A percentile compares a stretch with the other conserved stretches of the same genome.
phyloP scores from a whole-genome alignment of 495 filamentous ascomycete species.

The Tuber indicum region DNA sequence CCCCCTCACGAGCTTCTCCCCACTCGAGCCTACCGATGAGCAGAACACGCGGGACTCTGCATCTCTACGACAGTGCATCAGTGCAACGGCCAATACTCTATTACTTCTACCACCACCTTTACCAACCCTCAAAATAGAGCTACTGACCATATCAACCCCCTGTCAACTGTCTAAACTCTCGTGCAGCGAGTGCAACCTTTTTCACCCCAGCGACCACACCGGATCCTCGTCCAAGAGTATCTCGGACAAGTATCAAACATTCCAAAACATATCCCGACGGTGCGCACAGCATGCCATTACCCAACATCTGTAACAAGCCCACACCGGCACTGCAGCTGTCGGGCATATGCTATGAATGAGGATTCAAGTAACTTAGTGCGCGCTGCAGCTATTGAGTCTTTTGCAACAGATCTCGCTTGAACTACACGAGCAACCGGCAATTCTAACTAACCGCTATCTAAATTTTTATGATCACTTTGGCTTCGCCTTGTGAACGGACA shows the following conservation, averaged over 20 bases:
- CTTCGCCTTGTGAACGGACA: background rate
- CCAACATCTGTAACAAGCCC: background rate
- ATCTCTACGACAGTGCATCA: background rate
- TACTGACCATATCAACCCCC: background rate
- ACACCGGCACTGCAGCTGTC: background rate
- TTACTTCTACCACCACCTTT: background rate
- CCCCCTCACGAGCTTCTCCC: background rate
- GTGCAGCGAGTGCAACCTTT: background rate
- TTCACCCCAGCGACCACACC: background rate
- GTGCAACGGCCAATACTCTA: background rate
- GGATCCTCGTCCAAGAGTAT: background rate
- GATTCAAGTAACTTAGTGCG: background rate
- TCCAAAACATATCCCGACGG: background rate
- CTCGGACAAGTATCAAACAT: background rate
- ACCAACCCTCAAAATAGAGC: conserved; percentile 3
- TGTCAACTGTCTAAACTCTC: background rate
- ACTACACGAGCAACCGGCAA: background rate
- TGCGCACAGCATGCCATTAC: background rate
- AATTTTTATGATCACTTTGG: background rate
- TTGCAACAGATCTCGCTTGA: background rate
- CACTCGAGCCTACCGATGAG: background rate
- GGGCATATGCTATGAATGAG: background rate
- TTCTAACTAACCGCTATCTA: background rate
- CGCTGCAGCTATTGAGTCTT: background rate
- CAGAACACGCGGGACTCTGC: background rate